Base-by-base conservation (phyloP, 2,329 filamentous ascomycete genomes). In the Aspergillus ochraceoroseus region DNA sequence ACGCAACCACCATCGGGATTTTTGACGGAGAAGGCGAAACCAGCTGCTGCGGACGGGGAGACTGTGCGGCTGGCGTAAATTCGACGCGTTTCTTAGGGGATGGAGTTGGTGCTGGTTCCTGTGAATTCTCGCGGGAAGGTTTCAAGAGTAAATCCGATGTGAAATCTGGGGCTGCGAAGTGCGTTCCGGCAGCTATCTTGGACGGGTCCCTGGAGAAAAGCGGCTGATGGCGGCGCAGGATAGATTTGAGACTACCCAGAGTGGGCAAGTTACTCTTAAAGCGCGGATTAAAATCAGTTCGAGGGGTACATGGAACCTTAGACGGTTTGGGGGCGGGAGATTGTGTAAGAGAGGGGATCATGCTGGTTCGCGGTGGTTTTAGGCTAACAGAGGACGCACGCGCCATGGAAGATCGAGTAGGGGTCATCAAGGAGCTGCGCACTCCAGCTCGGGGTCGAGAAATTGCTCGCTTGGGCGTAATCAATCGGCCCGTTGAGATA, bases 71-170 rank as follows among this genome's bases (percentile, higher is more conserved):
- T 0, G 82, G 82, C 0, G 84, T 87, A 56, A 94, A 95, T 35
- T 85, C 81, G 23, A 94, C 86, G 41, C 78, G 82, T 68, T 94
- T 94, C 62, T 80, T 85, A 15, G 80, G 75, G 20, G 81, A 80
- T 5, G 83, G 84, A 1, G 83, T 87, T 4, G 79, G 80, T 12
- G 72, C 55, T 4, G 54, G 44, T 13, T 59, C 59, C 15, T 53
- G 47, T 3, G 53, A 56, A 20, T 37, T 41, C 12, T 56, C 52
- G 13, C 54, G 55, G 8, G 63, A 48, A 27, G 53, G 57, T 13
- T 36, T 44, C 20, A 80, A 59, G 14, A 72, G 67, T 52, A 77
- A 79, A 20, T 79, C 70, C 8, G 74, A 59, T 27, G 65, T 60
- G 50, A 66, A 67, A 30, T 63, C 58, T 12, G 64, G 64, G 26